Evolutionary conservation across 2,329 filamentous ascomycete genomes (phyloP), one percentile per base, ranked within the genome.

Genomic region (Lizonia empirigonia): DNA sequence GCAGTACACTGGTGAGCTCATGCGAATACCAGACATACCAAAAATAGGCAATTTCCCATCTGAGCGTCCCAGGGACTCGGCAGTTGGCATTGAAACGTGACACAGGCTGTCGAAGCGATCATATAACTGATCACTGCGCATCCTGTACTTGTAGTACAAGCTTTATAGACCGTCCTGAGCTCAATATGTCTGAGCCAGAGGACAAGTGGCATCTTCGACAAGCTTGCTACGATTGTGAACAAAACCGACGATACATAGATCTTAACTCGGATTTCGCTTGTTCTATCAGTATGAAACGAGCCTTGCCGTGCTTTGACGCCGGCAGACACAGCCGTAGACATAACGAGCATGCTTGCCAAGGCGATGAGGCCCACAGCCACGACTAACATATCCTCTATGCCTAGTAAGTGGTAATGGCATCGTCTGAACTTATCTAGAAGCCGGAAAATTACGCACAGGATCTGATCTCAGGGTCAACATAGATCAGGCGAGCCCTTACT

Each of bases 161-260:
- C 32, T 33, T 47, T 62, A n/a, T 62, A 60, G 4, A 51, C 6
- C 8, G 45, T 50, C 5, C 32, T 56, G 23, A 59, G 55, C 10
- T 60, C 49, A 19, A 67, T 45, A 18, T 52, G 60, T 12, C 46
- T 37, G 2, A 70, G 49, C 38, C 63, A 67, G 7, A 59, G 36
- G 7, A 62, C 41, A 10, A 65, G 56, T 8, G 64, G 59, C 39
- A 60, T 56, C 36, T 68, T 70, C 2, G 65, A 60, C 15, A 68
- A 50, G 30, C 59, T 62, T 9, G 63, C 26, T 1, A 58, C 55
- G 16, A 64, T 18, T 9, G 66, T 39, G 34, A 63, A 69, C 7
- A 64, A 48, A 24, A 67, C 56, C 7, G 63, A 65, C 3, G 63
- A 59, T 13, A 55, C 53, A 36, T 64, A 68, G 10, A 63, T 27